Evolutionary conservation across 768 basidiomycete species (phyloP).

Genomic region (Mycena rosella): DNA sequence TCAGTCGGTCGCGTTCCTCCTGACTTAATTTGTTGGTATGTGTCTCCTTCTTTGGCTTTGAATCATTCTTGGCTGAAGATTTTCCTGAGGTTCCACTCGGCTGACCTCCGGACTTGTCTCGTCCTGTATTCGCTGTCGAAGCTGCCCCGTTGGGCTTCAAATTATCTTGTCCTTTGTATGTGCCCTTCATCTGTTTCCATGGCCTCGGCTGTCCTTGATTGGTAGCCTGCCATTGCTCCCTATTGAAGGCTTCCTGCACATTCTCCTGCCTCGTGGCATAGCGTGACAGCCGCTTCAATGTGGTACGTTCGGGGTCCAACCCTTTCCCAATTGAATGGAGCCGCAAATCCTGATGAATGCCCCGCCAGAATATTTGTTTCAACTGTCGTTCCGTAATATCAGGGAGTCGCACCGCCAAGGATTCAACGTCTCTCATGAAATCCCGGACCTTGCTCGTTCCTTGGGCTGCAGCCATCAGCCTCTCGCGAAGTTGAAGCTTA

Average conservation of each 20-base stretch:
- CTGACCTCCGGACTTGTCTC: too few species aligned
- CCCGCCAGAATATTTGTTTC: slow-evolving; percentile 43
- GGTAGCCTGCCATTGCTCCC: not conserved
- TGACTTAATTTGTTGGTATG: slow-evolving; percentile 8
- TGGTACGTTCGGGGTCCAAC: slow-evolving; percentile 27
- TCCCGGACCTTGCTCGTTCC: slow-evolving; percentile 25
- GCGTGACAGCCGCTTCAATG: not conserved
- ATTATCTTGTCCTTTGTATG: not conserved
- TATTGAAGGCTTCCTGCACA: not conserved
- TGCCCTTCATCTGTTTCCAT: not conserved
- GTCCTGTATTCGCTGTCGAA: too few species aligned
- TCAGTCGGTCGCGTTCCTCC: slow-evolving; percentile 27
- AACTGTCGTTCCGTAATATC: slow-evolving; percentile 34
- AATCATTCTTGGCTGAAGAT: not conserved
- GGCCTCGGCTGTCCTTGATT: not conserved
- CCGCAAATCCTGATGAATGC: slow-evolving; percentile 34
- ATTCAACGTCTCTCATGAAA: slow-evolving; percentile 39
- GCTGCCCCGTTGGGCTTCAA: not conserved
- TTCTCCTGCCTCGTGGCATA: not conserved
- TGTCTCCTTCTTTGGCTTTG: not conserved
- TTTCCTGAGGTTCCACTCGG: too few species aligned
- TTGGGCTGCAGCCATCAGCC: slow-evolving; percentile 8
- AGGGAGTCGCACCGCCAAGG: slow-evolving; percentile 34
- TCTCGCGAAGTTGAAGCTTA: slow-evolving; percentile 30
- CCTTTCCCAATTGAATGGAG: slow-evolving; percentile 37